Evolutionary conservation across 2,329 filamentous ascomycete genomes (phyloP).

Genomic region (Penicillium sp.): DNA sequence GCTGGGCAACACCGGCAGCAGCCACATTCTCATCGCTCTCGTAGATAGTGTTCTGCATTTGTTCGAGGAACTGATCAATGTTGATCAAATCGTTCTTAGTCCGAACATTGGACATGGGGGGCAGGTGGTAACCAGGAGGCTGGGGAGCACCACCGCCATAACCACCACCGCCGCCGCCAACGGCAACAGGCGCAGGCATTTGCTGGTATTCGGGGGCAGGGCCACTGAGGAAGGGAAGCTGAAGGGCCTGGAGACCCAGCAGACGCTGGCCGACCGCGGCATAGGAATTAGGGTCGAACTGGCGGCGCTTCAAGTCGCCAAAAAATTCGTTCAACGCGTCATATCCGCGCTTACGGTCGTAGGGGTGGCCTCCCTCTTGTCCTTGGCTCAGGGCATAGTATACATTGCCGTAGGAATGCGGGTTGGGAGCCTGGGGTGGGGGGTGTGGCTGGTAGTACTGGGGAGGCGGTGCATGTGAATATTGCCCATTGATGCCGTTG

Average conservation of each 20-base stretch:
- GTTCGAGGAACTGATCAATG: constrained; percentile 88
- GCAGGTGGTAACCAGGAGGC: constrained; percentile 73
- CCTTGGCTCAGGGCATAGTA: constrained; percentile 66
- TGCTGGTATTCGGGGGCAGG: constrained; percentile 47
- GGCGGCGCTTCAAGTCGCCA: constrained; percentile 79
- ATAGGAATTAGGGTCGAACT: constrained; percentile 83
- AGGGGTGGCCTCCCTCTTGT: constrained; percentile 54
- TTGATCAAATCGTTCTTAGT: constrained; percentile 90
- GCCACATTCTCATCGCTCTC: constrained; percentile 79
- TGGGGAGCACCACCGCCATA: constrained; percentile 52
- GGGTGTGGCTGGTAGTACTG: constrained; percentile 49
- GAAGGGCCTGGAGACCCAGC: constrained; percentile 65
- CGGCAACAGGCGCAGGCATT: constrained; percentile 48
- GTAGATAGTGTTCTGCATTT: constrained; percentile 92
- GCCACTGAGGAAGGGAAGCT: constrained; percentile 53
- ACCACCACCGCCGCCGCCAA: constrained; percentile 43
- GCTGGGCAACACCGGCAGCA: constrained; percentile 66
- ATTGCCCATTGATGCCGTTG: constrained; percentile 40
- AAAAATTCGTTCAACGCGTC: constrained; percentile 92
- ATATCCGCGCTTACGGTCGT: constrained; percentile 75
- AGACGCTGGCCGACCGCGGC: constrained; percentile 82
- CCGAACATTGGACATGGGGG: constrained; percentile 75
- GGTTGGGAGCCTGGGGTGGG: constrained; percentile 45
- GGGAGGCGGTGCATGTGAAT: constrained; percentile 38
- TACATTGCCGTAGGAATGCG: constrained; percentile 58